phyloP scores from a whole-genome alignment of 2,329 filamentous ascomycete genomes.

The Ceratocystis alfenasii region DNA sequence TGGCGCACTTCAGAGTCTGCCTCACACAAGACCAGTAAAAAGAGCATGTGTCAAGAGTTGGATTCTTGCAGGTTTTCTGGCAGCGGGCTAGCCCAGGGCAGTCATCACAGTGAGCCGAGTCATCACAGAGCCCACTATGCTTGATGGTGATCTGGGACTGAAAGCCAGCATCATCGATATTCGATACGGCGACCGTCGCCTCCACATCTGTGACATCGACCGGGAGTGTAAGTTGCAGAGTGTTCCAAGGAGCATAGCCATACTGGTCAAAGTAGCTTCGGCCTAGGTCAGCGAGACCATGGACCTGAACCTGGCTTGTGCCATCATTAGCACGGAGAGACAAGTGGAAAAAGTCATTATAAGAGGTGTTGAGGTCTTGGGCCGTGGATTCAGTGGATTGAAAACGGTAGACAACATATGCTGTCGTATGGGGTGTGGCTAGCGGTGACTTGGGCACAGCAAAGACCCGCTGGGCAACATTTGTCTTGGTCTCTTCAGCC shows the following conservation, averaged over 20 bases:
- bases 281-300: slow-evolving; percentile 14
- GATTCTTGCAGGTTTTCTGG: slow-evolving; percentile 11
- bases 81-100: slow-evolving; percentile 20
- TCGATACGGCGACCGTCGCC: slow-evolving; percentile 15
- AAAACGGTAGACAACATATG: slow-evolving; percentile 16
- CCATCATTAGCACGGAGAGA: slow-evolving; percentile 9
- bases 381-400: slow-evolving; percentile 10
- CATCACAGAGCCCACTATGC: slow-evolving; percentile 13
- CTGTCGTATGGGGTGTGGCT: neutral
- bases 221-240: slow-evolving; percentile 11
- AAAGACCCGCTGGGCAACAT: slow-evolving; percentile 3
- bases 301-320: slow-evolving; percentile 9
- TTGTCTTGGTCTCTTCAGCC: neutral
- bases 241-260: slow-evolving; percentile 17
- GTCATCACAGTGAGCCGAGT: slow-evolving; percentile 11
- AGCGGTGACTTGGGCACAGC: neutral
- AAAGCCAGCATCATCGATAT: neutral
- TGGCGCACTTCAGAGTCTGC: slow-evolving; percentile 12
- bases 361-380: neutral
- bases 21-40: slow-evolving; percentile 19
- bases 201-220: neutral
- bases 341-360: slow-evolving; percentile 17
- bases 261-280: slow-evolving; percentile 18
- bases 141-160: slow-evolving; percentile 18
- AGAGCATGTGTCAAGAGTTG: slow-evolving; percentile 10